Conservation (phyloP, 345 rosid species). For the Garcia nutans region DNA sequence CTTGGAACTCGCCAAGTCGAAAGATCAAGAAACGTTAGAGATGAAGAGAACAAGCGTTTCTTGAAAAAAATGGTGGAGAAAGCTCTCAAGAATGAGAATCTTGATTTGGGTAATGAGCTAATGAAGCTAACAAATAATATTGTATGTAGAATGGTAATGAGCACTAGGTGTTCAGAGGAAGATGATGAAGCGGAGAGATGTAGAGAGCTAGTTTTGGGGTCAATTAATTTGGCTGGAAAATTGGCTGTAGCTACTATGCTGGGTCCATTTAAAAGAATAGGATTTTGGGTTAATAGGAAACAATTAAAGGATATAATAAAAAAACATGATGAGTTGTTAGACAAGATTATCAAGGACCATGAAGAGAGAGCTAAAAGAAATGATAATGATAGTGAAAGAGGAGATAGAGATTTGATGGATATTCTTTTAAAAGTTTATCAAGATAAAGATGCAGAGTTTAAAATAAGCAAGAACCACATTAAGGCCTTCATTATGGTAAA, state of each 20-base stretch:
- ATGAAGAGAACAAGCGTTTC: slow-evolving; percentile 31
- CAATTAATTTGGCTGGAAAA: not conserved
- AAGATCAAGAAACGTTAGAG: slow-evolving; percentile 21
- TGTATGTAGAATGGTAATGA: slow-evolving; percentile 14
- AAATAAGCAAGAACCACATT: not conserved
- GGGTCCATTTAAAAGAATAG: slow-evolving; percentile 29
- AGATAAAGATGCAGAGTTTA: not conserved
- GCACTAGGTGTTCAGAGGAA: slow-evolving; percentile 18
- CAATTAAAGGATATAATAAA: not conserved
- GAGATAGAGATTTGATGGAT: slow-evolving; percentile 11
- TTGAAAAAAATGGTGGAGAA: slow-evolving; percentile 25
- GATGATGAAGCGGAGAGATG: slow-evolving; percentile 6
- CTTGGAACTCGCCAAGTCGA: slow-evolving; percentile 35
- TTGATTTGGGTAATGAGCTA: slow-evolving; percentile 38
- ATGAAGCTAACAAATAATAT: slow-evolving; percentile 35
- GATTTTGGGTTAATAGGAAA: slow-evolving; percentile 28
- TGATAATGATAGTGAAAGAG: not conserved
- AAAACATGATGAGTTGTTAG: slow-evolving; percentile 34
- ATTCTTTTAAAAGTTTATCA: not conserved
- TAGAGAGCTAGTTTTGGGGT: not conserved
- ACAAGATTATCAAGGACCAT: slow-evolving; percentile 40
- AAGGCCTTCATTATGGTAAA: slow-evolving; percentile 14
- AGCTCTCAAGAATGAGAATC: slow-evolving; percentile 23
- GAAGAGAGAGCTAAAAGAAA: slow-evolving; percentile 29
- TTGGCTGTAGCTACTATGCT: slow-evolving; percentile 1